These are phyloP conservation scores for Taphrina confusa DNA, from an alignment of 1,139 yeast genomes.

Conservation along the genomic window DNA sequence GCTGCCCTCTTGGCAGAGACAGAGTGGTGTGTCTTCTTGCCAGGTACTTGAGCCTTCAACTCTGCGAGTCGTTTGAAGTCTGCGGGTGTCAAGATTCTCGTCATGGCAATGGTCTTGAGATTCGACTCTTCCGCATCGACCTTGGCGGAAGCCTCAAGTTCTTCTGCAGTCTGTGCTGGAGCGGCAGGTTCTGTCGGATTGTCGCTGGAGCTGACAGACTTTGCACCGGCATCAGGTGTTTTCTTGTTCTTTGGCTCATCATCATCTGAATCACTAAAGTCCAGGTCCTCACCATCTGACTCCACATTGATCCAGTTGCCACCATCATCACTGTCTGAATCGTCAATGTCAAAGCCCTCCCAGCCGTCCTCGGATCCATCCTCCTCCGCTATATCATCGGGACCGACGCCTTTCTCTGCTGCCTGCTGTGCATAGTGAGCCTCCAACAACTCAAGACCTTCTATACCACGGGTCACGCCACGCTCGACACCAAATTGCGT, in stretches of 20 bases:
- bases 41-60: constrained; percentile 54
- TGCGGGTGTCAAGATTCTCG: constrained; percentile 88
- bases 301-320: constrained; percentile 61
- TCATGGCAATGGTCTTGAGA: constrained; percentile 63
- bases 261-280: constrained; percentile 48
- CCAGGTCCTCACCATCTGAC: constrained; percentile 56
- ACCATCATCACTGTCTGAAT: constrained; percentile 47
- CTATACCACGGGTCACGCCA: constrained; percentile 65
- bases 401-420: constrained; percentile 49
- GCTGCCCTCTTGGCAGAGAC: constrained; percentile 11
- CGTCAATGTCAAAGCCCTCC: constrained; percentile 53
- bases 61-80: constrained; percentile 95
- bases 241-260: constrained; percentile 43
- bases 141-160: constrained; percentile 36
- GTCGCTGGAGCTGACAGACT: constrained; percentile 39
- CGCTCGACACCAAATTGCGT: constrained; percentile 68
- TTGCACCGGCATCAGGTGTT: constrained; percentile 45
- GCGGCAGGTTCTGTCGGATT: constrained; percentile 39
- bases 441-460: constrained; percentile 85
- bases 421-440: constrained; percentile 77
- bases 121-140: constrained; percentile 40
- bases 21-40: constrained; percentile 32
- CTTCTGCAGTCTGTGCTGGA: constrained; percentile 34
- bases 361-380: constrained; percentile 62
- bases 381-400: constrained; percentile 50